phyloP scores from a whole-genome alignment of 345 rosid species.

The Hibiscus syriacus region DNA sequence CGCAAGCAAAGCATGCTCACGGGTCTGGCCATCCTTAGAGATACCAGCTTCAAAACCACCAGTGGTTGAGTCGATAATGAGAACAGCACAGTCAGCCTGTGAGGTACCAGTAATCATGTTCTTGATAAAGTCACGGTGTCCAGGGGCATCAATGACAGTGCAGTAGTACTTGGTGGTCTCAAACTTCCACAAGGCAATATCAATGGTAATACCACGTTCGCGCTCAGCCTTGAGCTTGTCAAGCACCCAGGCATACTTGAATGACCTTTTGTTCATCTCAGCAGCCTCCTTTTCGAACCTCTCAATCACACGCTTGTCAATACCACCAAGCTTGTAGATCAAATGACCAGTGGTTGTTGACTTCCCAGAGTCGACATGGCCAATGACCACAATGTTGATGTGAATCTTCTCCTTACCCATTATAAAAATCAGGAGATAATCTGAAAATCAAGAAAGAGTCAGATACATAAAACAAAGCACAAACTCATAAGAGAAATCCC shows the following conservation, averaged over 20 bases:
- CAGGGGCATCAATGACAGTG: slow-evolving; percentile 76
- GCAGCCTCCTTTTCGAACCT: slow-evolving; percentile 83
- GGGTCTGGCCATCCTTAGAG: slow-evolving; percentile 83
- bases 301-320: slow-evolving; percentile 79
- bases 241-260: slow-evolving; percentile 74
- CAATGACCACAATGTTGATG: slow-evolving; percentile 40
- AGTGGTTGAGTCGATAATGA: slow-evolving; percentile 73
- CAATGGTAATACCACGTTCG: slow-evolving; percentile 74
- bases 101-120: slow-evolving; percentile 82
- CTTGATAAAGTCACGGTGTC: slow-evolving; percentile 76
- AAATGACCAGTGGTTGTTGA: slow-evolving; percentile 68
- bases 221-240: slow-evolving; percentile 85
- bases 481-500: not conserved
- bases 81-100: slow-evolving; percentile 75
- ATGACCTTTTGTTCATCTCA: slow-evolving; percentile 78
- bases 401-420: slow-evolving; percentile 39
- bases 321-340: slow-evolving; percentile 81
- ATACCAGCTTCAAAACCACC: slow-evolving; percentile 87
- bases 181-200: slow-evolving; percentile 67
- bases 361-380: slow-evolving; percentile 56
- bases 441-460: slow-evolving; percentile 57
- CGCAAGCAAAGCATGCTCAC: slow-evolving; percentile 69
- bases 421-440: slow-evolving; percentile 29
- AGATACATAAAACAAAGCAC: slow-evolving; percentile 37
- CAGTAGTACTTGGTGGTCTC: slow-evolving; percentile 73